Evolutionary conservation across 768 basidiomycete genomes (phyloP).

Genomic region (Suillus subalutaceus): DNA sequence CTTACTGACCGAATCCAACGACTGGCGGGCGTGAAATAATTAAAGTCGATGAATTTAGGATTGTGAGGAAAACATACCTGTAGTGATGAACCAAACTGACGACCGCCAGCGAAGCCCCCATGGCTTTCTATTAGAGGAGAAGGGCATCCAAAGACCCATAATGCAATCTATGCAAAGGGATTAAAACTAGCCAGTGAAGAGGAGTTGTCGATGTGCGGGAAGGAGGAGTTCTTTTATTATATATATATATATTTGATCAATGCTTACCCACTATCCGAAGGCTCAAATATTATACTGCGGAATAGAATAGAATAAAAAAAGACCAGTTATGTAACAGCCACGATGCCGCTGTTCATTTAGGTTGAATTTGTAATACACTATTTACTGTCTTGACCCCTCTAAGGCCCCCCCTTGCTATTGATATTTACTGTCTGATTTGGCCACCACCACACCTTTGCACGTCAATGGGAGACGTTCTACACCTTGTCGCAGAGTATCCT

Average conservation of each 20-base stretch:
- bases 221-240: slow-evolving; percentile 1
- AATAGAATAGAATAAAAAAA: no score
- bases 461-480: no score
- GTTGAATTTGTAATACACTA: no score
- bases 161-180: not conserved
- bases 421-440: no score
- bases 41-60: not conserved
- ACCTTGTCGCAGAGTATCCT: no score
- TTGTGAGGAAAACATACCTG: slow-evolving; percentile 31
- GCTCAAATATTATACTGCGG: no score
- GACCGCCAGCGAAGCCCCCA: slow-evolving; percentile 59
- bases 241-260: not conserved
- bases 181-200: slow-evolving; percentile 15
- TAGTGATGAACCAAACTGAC: slow-evolving; percentile 58
- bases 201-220: slow-evolving; percentile 2
- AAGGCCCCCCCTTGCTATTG: no score
- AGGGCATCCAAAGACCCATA: not conserved
- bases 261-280: no score
- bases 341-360: no score
- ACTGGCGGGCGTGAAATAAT: slow-evolving; percentile 29
- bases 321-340: no score
- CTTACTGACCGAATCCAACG: slow-evolving; percentile 49
- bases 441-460: no score
- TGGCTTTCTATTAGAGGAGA: slow-evolving; percentile 27
- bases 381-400: no score